These are phyloP conservation scores for Mycena vulgaris DNA, from an alignment of 768 basidiomycete species.

Conservation along the genomic window DNA sequence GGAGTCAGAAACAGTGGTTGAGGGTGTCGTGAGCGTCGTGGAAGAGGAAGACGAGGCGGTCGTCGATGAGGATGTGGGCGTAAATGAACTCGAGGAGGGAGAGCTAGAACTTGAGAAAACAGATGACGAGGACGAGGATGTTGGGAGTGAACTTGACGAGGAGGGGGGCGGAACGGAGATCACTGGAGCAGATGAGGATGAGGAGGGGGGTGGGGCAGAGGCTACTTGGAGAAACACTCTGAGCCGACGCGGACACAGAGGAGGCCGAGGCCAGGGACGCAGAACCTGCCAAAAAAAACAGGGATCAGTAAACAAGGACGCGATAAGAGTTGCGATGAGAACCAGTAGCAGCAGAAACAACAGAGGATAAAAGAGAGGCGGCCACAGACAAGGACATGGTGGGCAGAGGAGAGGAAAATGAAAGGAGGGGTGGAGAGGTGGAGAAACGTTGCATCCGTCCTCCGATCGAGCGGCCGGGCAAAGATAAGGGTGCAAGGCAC, in stretches of 20 bases:
- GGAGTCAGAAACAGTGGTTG: constrained; percentile 3
- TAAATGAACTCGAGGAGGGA: neutral
- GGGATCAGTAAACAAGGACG: constrained; percentile 9
- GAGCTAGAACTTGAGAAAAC: constrained; percentile 1
- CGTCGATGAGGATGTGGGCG: constrained; percentile 18
- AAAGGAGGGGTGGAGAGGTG: neutral
- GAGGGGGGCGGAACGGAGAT: neutral
- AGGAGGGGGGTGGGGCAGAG: neutral
- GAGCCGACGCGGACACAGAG: neutral
- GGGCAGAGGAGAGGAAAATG: neutral
- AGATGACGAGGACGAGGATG: constrained; percentile 9
- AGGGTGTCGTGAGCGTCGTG: constrained; percentile 34
- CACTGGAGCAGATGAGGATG: neutral
- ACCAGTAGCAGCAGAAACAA: constrained; percentile 13
- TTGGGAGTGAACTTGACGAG: constrained; percentile 3
- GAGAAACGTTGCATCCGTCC: neutral
- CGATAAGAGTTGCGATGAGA: constrained; percentile 1
- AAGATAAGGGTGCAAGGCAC: constrained; percentile 19
- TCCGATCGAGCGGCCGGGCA: constrained; percentile 18
- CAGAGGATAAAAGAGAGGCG: neutral
- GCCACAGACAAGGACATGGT: constrained; percentile 20
- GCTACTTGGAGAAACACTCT: neutral
- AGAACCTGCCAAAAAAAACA: neutral
- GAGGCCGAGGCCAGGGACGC: constrained; percentile 8
- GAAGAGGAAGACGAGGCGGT: constrained; percentile 6